Percentiles rank a stretch among this genome's conserved stretches.
phyloP scores from a whole-genome alignment of 2,329 filamentous ascomycete genomes.

The Fonsecaea nubica region DNA sequence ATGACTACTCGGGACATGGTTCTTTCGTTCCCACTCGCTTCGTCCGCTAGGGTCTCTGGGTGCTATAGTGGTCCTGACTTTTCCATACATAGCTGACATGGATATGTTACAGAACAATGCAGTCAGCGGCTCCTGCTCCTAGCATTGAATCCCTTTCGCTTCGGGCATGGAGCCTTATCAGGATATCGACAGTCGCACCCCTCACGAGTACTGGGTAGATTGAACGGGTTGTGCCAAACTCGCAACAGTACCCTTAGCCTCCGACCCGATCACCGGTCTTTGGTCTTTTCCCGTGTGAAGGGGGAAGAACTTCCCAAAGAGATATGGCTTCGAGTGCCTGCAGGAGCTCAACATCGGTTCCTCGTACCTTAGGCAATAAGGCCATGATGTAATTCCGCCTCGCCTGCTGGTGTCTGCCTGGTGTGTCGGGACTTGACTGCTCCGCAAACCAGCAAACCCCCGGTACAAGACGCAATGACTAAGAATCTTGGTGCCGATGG shows the following conservation, averaged over 20 bases:
- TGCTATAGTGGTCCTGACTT: not conserved
- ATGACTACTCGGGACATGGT: not conserved
- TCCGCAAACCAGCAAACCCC: not conserved
- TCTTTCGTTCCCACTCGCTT: not conserved
- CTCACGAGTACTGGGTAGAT: too few species aligned
- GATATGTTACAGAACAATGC: conserved; percentile 14
- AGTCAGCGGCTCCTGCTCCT: conserved; percentile 11
- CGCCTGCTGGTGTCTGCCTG: not conserved
- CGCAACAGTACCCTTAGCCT: too few species aligned
- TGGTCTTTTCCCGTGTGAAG: not conserved
- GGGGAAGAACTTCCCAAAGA: conserved; percentile 15
- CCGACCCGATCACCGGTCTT: not conserved
- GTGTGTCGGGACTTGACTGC: not conserved
- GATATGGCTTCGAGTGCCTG: not conserved
- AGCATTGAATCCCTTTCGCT: not conserved
- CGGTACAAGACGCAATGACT: conserved; percentile 16
- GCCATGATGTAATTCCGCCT: not conserved
- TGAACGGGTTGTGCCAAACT: too few species aligned
- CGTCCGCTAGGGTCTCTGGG: not conserved
- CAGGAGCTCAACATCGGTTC: too few species aligned
- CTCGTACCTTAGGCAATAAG: not conserved
- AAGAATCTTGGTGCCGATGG: conserved; percentile 9
- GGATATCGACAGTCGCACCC: not conserved
- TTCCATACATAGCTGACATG: not conserved
- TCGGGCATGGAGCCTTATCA: not conserved